These are phyloP conservation scores for Comarum palustre DNA, from an alignment of 306 rosid species.

Conservation along the genomic window DNA sequence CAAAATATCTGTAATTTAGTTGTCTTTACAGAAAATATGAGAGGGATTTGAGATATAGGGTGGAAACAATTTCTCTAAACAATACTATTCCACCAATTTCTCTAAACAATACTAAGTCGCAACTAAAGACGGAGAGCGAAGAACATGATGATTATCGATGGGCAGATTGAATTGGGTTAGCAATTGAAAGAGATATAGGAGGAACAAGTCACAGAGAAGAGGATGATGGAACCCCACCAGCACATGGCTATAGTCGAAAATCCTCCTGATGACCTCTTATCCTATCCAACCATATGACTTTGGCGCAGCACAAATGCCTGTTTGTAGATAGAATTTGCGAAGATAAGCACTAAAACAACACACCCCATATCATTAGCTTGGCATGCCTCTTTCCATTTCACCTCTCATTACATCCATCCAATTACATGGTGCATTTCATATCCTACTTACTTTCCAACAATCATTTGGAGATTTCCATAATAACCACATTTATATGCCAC, in stretches of 20 bases:
- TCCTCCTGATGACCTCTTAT: neutral
- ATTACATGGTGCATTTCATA: neutral
- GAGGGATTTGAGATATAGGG: too few relatives aligned
- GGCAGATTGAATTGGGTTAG: neutral
- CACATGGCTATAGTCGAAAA: neutral
- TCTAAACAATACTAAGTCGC: too few relatives aligned
- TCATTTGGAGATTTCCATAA: neutral
- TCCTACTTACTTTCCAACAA: too few relatives aligned
- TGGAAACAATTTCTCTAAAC: too few relatives aligned
- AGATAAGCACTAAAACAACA: neutral
- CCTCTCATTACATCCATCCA: neutral
- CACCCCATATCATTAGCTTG: neutral
- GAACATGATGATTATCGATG: neutral
- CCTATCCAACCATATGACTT: neutral
- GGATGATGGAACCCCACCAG: neutral
- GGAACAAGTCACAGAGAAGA: too few relatives aligned
- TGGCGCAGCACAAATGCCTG: neutral
- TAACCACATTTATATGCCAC: too few relatives aligned
- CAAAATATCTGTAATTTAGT: too few relatives aligned
- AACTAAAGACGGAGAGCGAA: too few relatives aligned
- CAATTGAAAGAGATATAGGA: neutral
- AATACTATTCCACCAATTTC: too few relatives aligned
- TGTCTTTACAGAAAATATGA: too few relatives aligned
- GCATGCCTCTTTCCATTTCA: neutral
- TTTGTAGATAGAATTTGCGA: neutral